Base-by-base conservation (phyloP, 495 filamentous ascomycete genomes). In the Staphylotrichum tortipilum region DNA sequence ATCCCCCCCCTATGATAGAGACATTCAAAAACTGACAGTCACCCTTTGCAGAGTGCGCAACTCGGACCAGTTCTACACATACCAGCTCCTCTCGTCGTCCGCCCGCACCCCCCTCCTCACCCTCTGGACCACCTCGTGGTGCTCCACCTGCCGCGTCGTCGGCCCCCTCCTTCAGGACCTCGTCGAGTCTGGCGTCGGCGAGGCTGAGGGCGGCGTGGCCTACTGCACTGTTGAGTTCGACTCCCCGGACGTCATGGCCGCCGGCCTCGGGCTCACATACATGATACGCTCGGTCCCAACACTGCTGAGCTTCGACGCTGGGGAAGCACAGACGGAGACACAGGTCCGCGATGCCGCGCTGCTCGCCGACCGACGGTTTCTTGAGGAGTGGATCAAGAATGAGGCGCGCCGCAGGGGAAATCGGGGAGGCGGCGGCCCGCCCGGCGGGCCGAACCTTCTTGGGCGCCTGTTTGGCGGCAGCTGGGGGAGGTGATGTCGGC, bases 41-140 rank as follows among this genome's bases (percentile, higher is more conserved):
- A 11, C 11, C 39, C 23, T 12, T 35, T 44, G 19, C 50, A 82
- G 75, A 4, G 69, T 84, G 49, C 80, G 83, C 34, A 71, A 69
- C 30, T 68, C 72, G n/a, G 68, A 78, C 45, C 79, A 84, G 52
- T 74, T 86, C 50, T 62, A 79, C 58, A 80, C 72, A 31, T 75
- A 83, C 50, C 73, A 76, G 17, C 70, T 81, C 36, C 65, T 83
- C 36, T 78, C 79, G 0, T 72, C 81, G 2, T 73, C 76, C n/a
- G 67, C 70, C 8, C 65, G 73, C 18, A 72, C 65, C n/a, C 78
- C 83, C 6, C 67, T 87, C 6, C 68, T 87, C 28, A 86, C 84
- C 1, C 66, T 86, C 12, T 88, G 83, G 84, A 84, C 80, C 1
- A 74, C 84, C 1, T 79, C 77, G 8, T 86, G 74, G 64, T 86